Percentiles rank a stretch among this genome's conserved stretches.
phyloP scores from a whole-genome alignment of 305 asterid species.

The Rubia occidens region DNA sequence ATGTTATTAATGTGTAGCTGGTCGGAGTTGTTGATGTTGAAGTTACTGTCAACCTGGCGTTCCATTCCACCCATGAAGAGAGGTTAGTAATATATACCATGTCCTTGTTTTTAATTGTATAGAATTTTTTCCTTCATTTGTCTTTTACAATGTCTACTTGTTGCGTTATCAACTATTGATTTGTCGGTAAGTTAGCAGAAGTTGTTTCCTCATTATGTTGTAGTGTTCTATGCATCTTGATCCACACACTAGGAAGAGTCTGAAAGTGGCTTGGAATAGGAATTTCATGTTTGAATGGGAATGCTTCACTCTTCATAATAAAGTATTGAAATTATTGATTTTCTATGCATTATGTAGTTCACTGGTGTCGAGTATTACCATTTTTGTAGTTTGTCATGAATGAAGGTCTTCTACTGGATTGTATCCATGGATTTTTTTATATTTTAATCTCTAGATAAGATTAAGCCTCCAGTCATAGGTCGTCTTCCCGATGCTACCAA shows the following conservation, averaged over 20 bases:
- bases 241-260: neutral
- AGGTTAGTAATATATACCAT: constrained; percentile 33
- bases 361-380: neutral
- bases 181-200: neutral
- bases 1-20: constrained; percentile 31
- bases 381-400: neutral
- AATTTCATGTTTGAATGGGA: neutral
- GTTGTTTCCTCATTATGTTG: neutral
- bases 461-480: constrained; percentile 80
- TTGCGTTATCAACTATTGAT: neutral
- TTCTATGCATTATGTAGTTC: neutral
- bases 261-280: too few species aligned
- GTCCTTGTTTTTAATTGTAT: neutral
- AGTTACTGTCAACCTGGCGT: constrained; percentile 86
- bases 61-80: constrained; percentile 93
- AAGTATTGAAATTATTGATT: too few species aligned
- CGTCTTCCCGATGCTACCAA: constrained; percentile 83
- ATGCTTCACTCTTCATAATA: neutral
- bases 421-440: neutral
- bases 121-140: neutral
- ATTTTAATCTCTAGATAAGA: constrained; percentile 46
- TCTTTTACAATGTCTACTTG: neutral
- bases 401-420: neutral
- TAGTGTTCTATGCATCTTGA: neutral
- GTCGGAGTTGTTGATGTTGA: constrained; percentile 97